Conservation (phyloP, 108 stramenopile species). For the Chaetoceros tenuissimus region DNA sequence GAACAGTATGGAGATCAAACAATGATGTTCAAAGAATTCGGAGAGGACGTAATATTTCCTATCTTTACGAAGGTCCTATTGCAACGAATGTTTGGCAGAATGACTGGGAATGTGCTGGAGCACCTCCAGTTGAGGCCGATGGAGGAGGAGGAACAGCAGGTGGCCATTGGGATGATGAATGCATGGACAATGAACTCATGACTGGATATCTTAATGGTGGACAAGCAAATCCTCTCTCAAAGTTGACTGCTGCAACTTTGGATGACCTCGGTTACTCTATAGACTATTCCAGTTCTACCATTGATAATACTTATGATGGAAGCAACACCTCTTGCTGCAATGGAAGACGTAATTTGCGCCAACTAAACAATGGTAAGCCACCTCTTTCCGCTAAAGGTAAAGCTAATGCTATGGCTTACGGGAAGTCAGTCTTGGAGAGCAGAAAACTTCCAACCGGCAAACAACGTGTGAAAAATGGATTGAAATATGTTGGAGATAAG, state of each 20-base stretch:
- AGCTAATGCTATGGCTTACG: too few species aligned
- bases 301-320: too few species aligned
- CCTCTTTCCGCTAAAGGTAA: too few species aligned
- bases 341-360: too few species aligned
- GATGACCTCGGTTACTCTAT: constrained; percentile 25
- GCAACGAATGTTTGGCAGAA: background rate
- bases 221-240: constrained; percentile 15
- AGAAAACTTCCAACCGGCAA: too few species aligned
- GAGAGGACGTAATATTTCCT: background rate
- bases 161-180: constrained; percentile 6
- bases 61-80: background rate
- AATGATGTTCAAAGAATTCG: background rate
- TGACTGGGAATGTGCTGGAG: background rate
- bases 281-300: constrained; percentile 10
- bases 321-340: too few species aligned
- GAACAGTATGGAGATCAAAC: background rate
- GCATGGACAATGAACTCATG: constrained; percentile 3
- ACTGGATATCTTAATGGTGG: constrained; percentile 14
- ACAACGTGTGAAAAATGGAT: too few species aligned
- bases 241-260: constrained; percentile 19
- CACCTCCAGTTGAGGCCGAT: background rate
- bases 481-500: too few species aligned
- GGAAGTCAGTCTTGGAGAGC: too few species aligned
- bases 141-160: background rate
- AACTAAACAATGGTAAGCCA: too few species aligned